phyloP scores from a whole-genome alignment of 331 rosid species.

The Acacia concinna region DNA sequence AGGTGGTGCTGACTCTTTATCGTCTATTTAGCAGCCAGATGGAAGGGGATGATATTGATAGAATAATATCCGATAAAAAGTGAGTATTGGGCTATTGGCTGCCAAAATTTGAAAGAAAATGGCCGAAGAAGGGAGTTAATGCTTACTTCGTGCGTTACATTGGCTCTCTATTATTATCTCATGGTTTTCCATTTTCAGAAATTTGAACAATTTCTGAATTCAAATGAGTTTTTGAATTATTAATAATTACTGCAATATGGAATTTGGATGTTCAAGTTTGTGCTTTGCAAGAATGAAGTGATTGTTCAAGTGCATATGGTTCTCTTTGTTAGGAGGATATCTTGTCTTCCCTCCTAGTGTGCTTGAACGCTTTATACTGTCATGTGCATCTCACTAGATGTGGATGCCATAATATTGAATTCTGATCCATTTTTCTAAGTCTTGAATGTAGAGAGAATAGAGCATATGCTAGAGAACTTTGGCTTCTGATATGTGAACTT shows the following conservation, averaged over 20 bases:
- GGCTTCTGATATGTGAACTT: constrained; percentile 22
- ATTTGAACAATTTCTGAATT: constrained; percentile 4
- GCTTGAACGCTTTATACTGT: constrained; percentile 23
- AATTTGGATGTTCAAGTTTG: neutral
- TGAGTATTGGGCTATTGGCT: constrained; percentile 35
- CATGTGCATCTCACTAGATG: constrained; percentile 10
- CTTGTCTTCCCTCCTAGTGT: neutral
- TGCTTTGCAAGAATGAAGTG: neutral
- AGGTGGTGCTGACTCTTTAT: constrained; percentile 64
- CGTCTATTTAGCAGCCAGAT: constrained; percentile 44
- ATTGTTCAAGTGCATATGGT: neutral
- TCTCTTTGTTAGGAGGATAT: neutral
- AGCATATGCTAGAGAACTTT: constrained; percentile 16
- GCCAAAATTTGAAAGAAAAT: neutral
- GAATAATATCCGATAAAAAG: constrained; percentile 48
- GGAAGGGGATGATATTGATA: constrained; percentile 52
- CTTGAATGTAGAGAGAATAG: constrained; percentile 23
- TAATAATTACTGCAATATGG: neutral
- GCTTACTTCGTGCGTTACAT: neutral
- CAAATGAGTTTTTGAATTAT: neutral
- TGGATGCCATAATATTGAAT: constrained; percentile 20
- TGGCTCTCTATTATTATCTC: neutral
- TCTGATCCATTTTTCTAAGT: constrained; percentile 23
- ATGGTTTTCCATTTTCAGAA: neutral
- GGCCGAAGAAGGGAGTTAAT: constrained; percentile 22